phyloP scores from a whole-genome alignment of 805 yeast genomes.

The Tetrapisispora taiwanensis region DNA sequence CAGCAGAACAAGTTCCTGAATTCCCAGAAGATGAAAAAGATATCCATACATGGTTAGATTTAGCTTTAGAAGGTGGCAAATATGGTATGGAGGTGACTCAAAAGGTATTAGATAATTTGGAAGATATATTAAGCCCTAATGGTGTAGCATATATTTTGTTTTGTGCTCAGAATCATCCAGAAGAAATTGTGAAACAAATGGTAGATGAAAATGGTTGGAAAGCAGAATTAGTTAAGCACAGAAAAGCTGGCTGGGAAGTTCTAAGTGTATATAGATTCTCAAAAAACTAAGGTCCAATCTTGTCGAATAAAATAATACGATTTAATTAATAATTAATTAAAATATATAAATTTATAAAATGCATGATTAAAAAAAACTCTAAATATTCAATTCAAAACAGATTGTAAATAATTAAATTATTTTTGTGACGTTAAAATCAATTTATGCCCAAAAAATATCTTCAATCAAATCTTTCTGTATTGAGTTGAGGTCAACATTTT shows the following conservation, averaged over 20 bases:
- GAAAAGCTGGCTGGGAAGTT: slow-evolving; percentile 96
- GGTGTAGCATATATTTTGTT: slow-evolving; percentile 86
- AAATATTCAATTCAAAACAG: neutral
- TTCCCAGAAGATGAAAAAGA: slow-evolving; percentile 38
- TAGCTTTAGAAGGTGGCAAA: slow-evolving; percentile 82
- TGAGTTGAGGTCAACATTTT: slow-evolving; percentile 31
- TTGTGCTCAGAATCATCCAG: slow-evolving; percentile 85
- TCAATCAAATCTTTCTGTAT: slow-evolving; percentile 47
- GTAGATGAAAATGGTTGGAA: slow-evolving; percentile 36
- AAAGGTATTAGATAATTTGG: slow-evolving; percentile 45
- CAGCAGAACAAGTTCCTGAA: slow-evolving; percentile 64
- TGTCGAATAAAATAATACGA: neutral
- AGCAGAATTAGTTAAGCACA: slow-evolving; percentile 40
- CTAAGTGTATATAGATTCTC: slow-evolving; percentile 61
- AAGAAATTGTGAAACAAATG: slow-evolving; percentile 43
- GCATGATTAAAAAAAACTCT: neutral
- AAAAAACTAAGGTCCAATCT: neutral
- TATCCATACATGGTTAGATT: slow-evolving; percentile 66
- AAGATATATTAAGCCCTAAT: slow-evolving; percentile 37
- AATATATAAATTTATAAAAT: neutral
- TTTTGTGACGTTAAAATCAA: no score
- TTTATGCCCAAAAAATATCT: slow-evolving; percentile 39
- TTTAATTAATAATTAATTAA: neutral
- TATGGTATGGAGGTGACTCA: slow-evolving; percentile 86
- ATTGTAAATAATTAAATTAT: no score